Percentiles rank a stretch among this genome's conserved stretches.
phyloP scores from a whole-genome alignment of 768 basidiomycete genomes.

The Boletus insuetus region DNA sequence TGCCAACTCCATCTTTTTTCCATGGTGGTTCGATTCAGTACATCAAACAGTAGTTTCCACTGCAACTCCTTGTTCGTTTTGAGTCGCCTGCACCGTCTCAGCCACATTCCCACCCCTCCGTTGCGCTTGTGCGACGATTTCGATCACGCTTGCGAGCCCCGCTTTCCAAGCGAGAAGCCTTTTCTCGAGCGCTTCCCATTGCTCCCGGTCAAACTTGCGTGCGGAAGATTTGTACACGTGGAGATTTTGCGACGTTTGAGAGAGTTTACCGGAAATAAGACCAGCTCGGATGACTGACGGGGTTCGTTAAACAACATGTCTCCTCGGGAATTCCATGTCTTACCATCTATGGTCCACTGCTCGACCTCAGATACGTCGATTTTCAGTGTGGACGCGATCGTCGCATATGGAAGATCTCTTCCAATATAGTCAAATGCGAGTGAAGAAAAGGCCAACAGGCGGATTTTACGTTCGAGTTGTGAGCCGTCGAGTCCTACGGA shows the following conservation, averaged over 20 bases:
- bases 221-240: constrained; percentile 72
- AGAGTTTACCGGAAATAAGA: constrained; percentile 78
- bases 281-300: constrained; percentile 62
- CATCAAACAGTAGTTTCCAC: constrained; percentile 23
- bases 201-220: constrained; percentile 69
- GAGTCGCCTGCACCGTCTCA: constrained; percentile 22
- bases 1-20: background rate
- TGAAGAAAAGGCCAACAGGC: constrained; percentile 71
- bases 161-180: constrained; percentile 76
- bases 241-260: constrained; percentile 72
- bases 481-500: constrained; percentile 50
- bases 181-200: constrained; percentile 79
- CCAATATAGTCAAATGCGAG: constrained; percentile 78
- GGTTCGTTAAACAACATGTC: too few relatives aligned
- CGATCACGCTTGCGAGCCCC: constrained; percentile 64
- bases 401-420: constrained; percentile 66
- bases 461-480: constrained; percentile 75
- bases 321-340: constrained; percentile 8
- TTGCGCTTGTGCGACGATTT: constrained; percentile 61
- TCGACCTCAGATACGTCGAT: constrained; percentile 69
- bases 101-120: constrained; percentile 31
- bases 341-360: constrained; percentile 86
- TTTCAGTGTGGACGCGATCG: constrained; percentile 64
- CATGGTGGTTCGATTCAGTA: background rate
- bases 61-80: constrained; percentile 21